These are phyloP conservation scores for Plantago ovata DNA, from an alignment of 257 asterid genomes.

Conservation along the genomic window DNA sequence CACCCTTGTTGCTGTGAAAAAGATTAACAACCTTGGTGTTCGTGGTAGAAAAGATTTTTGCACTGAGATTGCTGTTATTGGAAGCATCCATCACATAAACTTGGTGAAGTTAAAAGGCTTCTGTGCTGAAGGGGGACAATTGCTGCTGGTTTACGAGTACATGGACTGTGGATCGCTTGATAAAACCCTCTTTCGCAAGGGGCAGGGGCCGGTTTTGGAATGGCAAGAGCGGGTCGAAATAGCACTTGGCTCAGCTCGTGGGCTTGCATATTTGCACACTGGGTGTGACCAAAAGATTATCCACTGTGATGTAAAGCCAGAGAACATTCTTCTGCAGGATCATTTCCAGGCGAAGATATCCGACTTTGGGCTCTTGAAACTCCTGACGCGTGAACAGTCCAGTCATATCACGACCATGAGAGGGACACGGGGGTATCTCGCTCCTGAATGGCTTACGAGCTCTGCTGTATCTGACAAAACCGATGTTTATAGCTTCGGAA, in stretches of 20 bases:
- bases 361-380: conserved; percentile 80
- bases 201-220: conserved; percentile 56
- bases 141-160: conserved; percentile 70
- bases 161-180: conserved; percentile 78
- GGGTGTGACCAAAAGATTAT: conserved; percentile 70
- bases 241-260: conserved; percentile 68
- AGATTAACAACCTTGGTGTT: conserved; percentile 39
- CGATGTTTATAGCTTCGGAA: conserved; percentile 74
- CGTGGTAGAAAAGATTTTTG: conserved; percentile 64
- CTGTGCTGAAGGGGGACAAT: conserved; percentile 51
- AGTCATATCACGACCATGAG: conserved; percentile 72
- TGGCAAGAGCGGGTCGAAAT: conserved; percentile 65
- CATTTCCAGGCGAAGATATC: conserved; percentile 62
- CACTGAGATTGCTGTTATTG: conserved; percentile 65
- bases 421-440: conserved; percentile 81
- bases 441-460: conserved; percentile 82
- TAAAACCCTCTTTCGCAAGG: conserved; percentile 51
- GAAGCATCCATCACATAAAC: conserved; percentile 67
- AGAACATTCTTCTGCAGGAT: conserved; percentile 65
- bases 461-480: conserved; percentile 71
- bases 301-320: conserved; percentile 80
- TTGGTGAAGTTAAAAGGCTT: conserved; percentile 67
- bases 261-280: conserved; percentile 67
- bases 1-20: conserved; percentile 62
- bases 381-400: conserved; percentile 52